phyloP scores from a whole-genome alignment of 805 yeast genomes.

The Maudiozyma saulgeensis region DNA sequence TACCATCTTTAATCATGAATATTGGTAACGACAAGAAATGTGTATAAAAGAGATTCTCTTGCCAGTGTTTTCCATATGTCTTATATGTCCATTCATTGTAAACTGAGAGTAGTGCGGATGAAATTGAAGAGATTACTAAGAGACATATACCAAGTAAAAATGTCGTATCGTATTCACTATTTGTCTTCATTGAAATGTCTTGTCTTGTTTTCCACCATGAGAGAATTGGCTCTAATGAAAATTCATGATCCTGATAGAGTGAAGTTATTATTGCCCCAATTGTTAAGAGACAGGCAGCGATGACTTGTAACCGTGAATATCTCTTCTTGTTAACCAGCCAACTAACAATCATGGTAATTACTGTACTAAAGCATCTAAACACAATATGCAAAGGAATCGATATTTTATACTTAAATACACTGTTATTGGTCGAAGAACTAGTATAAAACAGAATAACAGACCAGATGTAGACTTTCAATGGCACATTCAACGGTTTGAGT shows the following conservation, averaged over 20 bases:
- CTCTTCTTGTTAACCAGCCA: conserved; percentile 35
- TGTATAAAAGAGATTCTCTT: conserved; percentile 53
- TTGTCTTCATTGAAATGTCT: neutral
- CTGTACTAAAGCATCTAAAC: conserved; percentile 54
- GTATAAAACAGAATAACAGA: conserved; percentile 43
- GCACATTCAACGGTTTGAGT: conserved; percentile 31
- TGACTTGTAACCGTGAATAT: conserved; percentile 38
- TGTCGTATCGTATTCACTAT: neutral
- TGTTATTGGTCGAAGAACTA: conserved; percentile 46
- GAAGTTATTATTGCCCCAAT: conserved; percentile 44
- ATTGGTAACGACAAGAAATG: conserved; percentile 49
- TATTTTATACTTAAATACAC: conserved; percentile 46
- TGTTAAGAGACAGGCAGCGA: conserved; percentile 43
- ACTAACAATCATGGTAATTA: conserved; percentile 52
- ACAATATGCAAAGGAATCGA: conserved; percentile 62
- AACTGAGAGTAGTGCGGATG: conserved; percentile 51
- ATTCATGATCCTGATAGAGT: conserved; percentile 24
- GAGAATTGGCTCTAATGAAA: conserved; percentile 7
- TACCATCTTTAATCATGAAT: conserved; percentile 31
- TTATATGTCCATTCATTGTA: conserved; percentile 43
- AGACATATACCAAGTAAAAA: conserved; percentile 26
- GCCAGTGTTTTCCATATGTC: conserved; percentile 51
- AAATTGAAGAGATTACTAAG: conserved; percentile 33
- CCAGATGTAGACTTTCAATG: conserved; percentile 35
- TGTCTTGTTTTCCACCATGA: too few relatives aligned